Base-by-base conservation (phyloP, 2,329 filamentous ascomycete genomes). In the Myriosclerotinia curreyana region DNA sequence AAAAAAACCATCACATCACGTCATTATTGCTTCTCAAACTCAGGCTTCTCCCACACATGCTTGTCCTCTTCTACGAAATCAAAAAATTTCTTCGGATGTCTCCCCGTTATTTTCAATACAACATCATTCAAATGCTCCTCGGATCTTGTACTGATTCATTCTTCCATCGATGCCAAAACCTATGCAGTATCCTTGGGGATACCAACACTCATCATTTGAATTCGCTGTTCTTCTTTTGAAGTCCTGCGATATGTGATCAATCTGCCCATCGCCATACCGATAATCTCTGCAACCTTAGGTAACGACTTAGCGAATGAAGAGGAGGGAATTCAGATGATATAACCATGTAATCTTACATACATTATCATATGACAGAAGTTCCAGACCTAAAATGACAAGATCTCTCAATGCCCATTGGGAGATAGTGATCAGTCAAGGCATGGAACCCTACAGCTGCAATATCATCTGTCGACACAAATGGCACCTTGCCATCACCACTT, bases 401-500 rank as follows among this genome's bases (percentile, higher is more conserved):
- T 80, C 77, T 1, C 70, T 75, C 15, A 79, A 78, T 5, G 76
- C 70, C 75, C 15, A 79, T 78, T 5, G 76, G 75, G 3, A 76
- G 66, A 15, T 76, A 70, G 20, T 71, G 54, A 15, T 75, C 71
- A 5, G 75, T 78, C 50, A 82, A 70, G 2, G 75, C 74, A 52
- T 73, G 69, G 59, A 76, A 75, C 2, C 77, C 79, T 2, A 80
- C 76, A 5, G 75, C 76, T 1, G 80, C 79, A 58, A 82, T 79
- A 64, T 83, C 80, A 28, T 76, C 70, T 11, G 77, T 75, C n/a
- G 76, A 77, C 11, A 83, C 74, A 71, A 79, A 81, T 0, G 79
- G 78, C 38, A 82, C 76, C 62, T 74, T 77, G 20, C 80, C 80
- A 8, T 77, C 67, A 1, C 74, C 76, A 3, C 77, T 76, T 1